Evolutionary conservation across 345 rosid genomes (phyloP).

Genomic region (Lepidium didymum): DNA sequence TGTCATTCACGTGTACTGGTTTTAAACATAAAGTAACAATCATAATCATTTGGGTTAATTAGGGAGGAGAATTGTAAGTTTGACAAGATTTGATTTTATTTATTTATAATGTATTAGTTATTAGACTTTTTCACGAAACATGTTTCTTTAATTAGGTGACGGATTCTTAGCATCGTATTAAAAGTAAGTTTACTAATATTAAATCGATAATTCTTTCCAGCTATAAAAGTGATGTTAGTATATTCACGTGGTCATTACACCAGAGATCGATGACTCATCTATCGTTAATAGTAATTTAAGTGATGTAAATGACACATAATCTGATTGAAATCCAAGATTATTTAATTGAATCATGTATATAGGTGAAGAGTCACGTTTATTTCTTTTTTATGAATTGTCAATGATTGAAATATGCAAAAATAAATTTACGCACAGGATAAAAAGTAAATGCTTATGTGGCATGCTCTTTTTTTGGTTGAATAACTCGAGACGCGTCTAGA

Average conservation of each 20-base stretch:
- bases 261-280: neutral
- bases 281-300: neutral
- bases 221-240: neutral
- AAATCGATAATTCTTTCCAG: neutral
- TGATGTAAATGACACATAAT: neutral
- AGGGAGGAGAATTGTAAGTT: too few species aligned
- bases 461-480: neutral
- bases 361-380: constrained; percentile 10
- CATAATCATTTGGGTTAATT: too few species aligned
- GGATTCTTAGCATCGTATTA: neutral
- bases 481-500: constrained; percentile 15
- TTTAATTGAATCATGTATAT: neutral
- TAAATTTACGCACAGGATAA: neutral
- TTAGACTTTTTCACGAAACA: neutral
- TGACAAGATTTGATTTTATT: too few species aligned
- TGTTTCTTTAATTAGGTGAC: constrained; percentile 6
- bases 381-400: neutral
- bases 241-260: neutral
- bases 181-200: neutral
- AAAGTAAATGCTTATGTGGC: constrained; percentile 5
- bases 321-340: neutral
- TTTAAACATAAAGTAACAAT: too few species aligned
- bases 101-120: neutral
- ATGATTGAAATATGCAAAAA: neutral
- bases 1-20: too few species aligned